phyloP scores from a whole-genome alignment of 345 rosid species.

The Linum usitatissimum region DNA sequence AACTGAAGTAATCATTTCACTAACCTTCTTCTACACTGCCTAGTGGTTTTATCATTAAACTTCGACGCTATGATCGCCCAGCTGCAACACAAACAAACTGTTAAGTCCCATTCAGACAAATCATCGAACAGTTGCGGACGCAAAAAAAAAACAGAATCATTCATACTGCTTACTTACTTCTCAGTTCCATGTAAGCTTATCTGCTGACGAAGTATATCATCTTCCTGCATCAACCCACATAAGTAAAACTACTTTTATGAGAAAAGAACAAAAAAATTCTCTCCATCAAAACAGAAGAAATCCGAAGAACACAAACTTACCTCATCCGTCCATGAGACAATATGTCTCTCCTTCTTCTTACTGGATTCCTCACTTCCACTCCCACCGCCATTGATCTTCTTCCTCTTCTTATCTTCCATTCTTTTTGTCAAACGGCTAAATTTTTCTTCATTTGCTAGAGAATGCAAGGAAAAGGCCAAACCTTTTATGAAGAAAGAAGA shows the following conservation, averaged over 20 bases:
- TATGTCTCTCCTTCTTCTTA: constrained; percentile 6
- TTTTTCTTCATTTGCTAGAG: neutral
- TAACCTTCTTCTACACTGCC: constrained; percentile 97
- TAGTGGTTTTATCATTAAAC: constrained; percentile 84
- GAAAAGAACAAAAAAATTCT: neutral
- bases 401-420: neutral
- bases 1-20: constrained; percentile 8
- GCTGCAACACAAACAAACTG: constrained; percentile 29
- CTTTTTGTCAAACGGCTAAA: no score
- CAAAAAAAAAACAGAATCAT: neutral
- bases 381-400: neutral
- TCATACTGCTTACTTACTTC: constrained; percentile 34
- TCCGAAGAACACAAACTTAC: constrained; percentile 15
- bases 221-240: constrained; percentile 54
- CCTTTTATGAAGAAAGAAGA: neutral
- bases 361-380: neutral
- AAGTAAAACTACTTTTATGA: constrained; percentile 9
- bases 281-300: constrained; percentile 1
- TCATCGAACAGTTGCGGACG: neutral
- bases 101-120: constrained; percentile 6
- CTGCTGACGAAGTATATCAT: constrained; percentile 79
- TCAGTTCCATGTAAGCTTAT: constrained; percentile 78
- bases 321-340: constrained; percentile 51
- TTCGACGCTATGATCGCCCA: constrained; percentile 92
- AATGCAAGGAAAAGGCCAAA: neutral